phyloP scores from a whole-genome alignment of 805 yeast species.

The Pichia nakasei region DNA sequence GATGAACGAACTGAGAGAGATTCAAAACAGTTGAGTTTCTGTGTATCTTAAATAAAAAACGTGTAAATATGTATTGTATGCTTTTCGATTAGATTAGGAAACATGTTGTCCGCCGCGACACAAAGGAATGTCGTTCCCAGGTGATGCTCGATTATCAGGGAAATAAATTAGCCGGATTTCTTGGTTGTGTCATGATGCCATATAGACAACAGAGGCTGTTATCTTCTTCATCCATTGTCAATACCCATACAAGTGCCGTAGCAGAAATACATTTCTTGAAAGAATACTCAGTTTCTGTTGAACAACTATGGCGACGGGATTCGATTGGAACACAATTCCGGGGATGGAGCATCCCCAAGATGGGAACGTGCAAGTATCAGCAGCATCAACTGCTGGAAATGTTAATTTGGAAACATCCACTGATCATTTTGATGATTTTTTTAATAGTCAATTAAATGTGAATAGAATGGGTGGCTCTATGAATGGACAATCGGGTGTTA shows the following conservation, averaged over 20 bases:
- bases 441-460: neutral
- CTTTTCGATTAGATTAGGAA: too few relatives aligned
- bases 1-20: neutral
- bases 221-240: too few relatives aligned
- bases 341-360: slow-evolving; percentile 8
- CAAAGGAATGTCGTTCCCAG: neutral
- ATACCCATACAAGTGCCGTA: too few relatives aligned
- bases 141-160: neutral
- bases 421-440: slow-evolving; percentile 9
- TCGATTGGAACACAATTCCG: slow-evolving; percentile 19
- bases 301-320: slow-evolving; percentile 9
- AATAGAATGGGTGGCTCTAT: neutral
- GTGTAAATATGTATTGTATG: neutral
- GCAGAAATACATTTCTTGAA: too few relatives aligned
- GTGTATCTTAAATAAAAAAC: neutral
- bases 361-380: neutral
- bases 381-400: neutral
- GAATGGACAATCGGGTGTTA: neutral
- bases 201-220: too few relatives aligned
- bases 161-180: too few relatives aligned
- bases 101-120: neutral
- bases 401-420: neutral
- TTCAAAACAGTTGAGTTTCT: slow-evolving; percentile 1
- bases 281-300: too few relatives aligned
- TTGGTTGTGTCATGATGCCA: too few relatives aligned